Evolutionary conservation across 2,329 filamentous ascomycete species (phyloP).

Genomic region (Raffaelea ambrosiae): DNA sequence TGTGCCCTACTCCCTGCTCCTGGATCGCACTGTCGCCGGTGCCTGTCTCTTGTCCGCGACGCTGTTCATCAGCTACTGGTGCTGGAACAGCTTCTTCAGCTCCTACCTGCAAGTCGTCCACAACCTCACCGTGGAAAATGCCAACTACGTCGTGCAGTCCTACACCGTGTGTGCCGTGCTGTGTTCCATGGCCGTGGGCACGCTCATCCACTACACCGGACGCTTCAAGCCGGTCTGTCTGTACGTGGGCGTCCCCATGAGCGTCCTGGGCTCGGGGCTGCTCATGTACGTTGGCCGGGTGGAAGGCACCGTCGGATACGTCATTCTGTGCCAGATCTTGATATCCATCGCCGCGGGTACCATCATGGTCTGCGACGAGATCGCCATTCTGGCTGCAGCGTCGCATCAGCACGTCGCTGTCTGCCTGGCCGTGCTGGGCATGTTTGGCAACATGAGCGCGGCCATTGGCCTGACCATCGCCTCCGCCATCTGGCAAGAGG

Average conservation of each 20-base stretch:
- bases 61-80: conserved; percentile 10
- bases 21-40: conserved; percentile 33
- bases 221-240: conserved; percentile 34
- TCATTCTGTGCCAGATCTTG: conserved; percentile 51
- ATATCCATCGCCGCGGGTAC: conserved; percentile 43
- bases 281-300: conserved; percentile 48
- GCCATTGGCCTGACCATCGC: conserved; percentile 51
- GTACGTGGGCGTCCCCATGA: conserved; percentile 42
- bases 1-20: conserved; percentile 33
- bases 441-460: conserved; percentile 50
- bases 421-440: conserved; percentile 5
- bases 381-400: conserved; percentile 50
- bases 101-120: conserved; percentile 15
- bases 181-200: conserved; percentile 33
- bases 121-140: conserved; percentile 9
- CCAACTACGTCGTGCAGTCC: conserved; percentile 11
- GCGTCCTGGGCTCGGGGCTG: conserved; percentile 41
- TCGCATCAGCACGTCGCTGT: conserved; percentile 30
- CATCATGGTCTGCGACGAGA: conserved; percentile 48
- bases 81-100: conserved; percentile 14
- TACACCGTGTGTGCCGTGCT: conserved; percentile 24
- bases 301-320: conserved; percentile 35
- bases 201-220: conserved; percentile 36
- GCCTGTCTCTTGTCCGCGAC: conserved; percentile 3
- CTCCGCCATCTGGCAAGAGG: conserved; percentile 51